Conservation (phyloP, 2,329 filamentous ascomycete species). For the Emergomyces africanus region DNA sequence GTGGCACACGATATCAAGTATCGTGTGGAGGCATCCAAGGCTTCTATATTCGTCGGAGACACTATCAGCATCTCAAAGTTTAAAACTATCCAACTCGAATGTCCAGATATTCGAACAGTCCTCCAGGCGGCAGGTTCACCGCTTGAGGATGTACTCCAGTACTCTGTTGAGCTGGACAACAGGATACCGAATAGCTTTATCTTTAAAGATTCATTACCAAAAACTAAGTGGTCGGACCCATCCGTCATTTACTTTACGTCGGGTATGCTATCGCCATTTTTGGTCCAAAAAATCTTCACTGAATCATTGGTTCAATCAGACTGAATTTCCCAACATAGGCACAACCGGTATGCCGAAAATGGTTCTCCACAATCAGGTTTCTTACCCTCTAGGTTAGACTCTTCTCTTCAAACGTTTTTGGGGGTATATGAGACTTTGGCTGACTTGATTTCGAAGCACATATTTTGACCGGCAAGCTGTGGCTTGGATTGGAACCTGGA, state of each 20-base stretch:
- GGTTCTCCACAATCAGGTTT: conserved; percentile 30
- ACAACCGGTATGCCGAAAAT: conserved; percentile 32
- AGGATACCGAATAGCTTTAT: conserved; percentile 14
- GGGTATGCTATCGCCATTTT: not conserved
- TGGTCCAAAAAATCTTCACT: not conserved
- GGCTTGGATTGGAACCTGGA: conserved; percentile 23
- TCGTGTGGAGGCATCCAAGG: conserved; percentile 20
- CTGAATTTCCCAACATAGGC: conserved; percentile 10
- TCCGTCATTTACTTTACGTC: conserved; percentile 30
- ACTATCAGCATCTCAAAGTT: conserved; percentile 22
- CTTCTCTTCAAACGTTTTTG: not conserved
- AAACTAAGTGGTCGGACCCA: conserved; percentile 18
- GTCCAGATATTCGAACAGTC: conserved; percentile 21
- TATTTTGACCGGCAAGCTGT: conserved; percentile 28
- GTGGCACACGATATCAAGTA: conserved; percentile 30
- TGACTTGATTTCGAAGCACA: conserved; percentile 14
- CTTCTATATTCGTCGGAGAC: conserved; percentile 29
- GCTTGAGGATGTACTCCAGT: conserved; percentile 15
- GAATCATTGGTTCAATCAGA: not conserved
- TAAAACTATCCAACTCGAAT: conserved; percentile 18
- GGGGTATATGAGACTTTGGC: not conserved
- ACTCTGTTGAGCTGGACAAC: conserved; percentile 14
- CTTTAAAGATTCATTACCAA: conserved; percentile 11
- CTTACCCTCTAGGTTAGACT: conserved; percentile 24
- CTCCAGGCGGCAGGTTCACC: conserved; percentile 18